phyloP scores from a whole-genome alignment of 1,139 yeast genomes.

The Candida buenavistaensis region DNA sequence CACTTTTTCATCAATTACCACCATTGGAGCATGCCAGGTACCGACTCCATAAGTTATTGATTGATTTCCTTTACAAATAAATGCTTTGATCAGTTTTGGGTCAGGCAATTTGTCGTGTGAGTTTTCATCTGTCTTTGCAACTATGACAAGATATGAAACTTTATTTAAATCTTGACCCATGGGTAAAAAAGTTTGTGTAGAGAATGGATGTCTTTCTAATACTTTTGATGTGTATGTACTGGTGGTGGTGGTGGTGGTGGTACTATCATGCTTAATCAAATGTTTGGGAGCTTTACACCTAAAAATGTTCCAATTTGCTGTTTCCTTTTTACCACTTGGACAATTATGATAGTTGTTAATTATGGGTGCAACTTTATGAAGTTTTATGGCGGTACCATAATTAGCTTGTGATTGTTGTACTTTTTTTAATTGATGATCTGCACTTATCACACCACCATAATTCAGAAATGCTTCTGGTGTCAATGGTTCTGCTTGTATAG shows the following conservation, averaged over 20 bases:
- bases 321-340: constrained; percentile 45
- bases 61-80: constrained; percentile 77
- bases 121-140: constrained; percentile 55
- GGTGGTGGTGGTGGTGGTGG: no score
- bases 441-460: constrained; percentile 48
- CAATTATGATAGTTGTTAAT: constrained; percentile 50
- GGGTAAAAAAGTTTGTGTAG: constrained; percentile 91
- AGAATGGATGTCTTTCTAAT: constrained; percentile 83
- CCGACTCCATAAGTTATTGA: constrained; percentile 85
- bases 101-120: constrained; percentile 57
- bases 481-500: constrained; percentile 34
- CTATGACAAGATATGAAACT: constrained; percentile 73
- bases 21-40: constrained; percentile 88
- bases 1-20: constrained; percentile 56
- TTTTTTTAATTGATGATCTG: constrained; percentile 41
- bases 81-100: constrained; percentile 59
- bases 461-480: constrained; percentile 45
- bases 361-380: constrained; percentile 71
- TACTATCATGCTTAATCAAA: constrained; percentile 35
- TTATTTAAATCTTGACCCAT: constrained; percentile 62
- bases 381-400: constrained; percentile 89
- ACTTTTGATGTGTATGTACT: constrained; percentile 60
- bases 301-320: constrained; percentile 81
- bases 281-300: constrained; percentile 76
- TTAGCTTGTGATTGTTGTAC: constrained; percentile 57